These are phyloP conservation scores for Neonectria hederae DNA, from an alignment of 2,329 filamentous ascomycete genomes.

Conservation along the genomic window DNA sequence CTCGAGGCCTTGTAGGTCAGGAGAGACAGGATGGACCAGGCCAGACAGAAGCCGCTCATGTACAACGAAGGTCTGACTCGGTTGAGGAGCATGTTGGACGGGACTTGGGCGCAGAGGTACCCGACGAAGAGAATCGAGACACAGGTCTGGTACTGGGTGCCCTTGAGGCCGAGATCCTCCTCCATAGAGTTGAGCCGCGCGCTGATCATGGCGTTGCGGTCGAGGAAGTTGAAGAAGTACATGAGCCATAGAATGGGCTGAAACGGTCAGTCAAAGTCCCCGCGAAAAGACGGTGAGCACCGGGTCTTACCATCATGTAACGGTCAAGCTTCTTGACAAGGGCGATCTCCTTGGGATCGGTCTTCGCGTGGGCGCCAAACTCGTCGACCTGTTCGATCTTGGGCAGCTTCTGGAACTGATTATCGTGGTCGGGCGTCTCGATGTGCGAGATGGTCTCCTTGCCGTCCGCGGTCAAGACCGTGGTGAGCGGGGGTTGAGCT, in stretches of 20 bases:
- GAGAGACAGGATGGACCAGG: constrained; percentile 53
- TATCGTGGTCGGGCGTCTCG: constrained; percentile 33
- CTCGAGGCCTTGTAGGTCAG: constrained; percentile 52
- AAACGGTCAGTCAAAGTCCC: not conserved
- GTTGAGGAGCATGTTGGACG: constrained; percentile 54
- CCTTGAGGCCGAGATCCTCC: constrained; percentile 59
- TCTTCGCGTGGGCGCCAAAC: constrained; percentile 34
- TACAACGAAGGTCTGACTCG: constrained; percentile 56
- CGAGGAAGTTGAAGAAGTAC: constrained; percentile 55
- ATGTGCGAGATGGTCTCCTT: constrained; percentile 16
- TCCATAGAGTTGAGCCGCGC: constrained; percentile 64
- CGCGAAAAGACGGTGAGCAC: too few relatives aligned
- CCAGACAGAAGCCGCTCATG: constrained; percentile 50
- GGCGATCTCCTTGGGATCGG: constrained; percentile 29
- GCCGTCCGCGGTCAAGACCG: not conserved
- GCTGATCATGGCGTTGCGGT: constrained; percentile 66
- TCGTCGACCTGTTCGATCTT: constrained; percentile 30
- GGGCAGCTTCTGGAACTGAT: constrained; percentile 19
- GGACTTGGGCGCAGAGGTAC: constrained; percentile 47
- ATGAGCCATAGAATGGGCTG: constrained; percentile 51
- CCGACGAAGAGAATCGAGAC: constrained; percentile 52
- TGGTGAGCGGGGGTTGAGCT: constrained; percentile 19
- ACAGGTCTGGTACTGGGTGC: constrained; percentile 47
- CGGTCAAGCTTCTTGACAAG: constrained; percentile 23
- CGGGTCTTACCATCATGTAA: constrained; percentile 13